Conservation (phyloP, 78 protist genomes). For the Blattamonas nauphoetae region DNA sequence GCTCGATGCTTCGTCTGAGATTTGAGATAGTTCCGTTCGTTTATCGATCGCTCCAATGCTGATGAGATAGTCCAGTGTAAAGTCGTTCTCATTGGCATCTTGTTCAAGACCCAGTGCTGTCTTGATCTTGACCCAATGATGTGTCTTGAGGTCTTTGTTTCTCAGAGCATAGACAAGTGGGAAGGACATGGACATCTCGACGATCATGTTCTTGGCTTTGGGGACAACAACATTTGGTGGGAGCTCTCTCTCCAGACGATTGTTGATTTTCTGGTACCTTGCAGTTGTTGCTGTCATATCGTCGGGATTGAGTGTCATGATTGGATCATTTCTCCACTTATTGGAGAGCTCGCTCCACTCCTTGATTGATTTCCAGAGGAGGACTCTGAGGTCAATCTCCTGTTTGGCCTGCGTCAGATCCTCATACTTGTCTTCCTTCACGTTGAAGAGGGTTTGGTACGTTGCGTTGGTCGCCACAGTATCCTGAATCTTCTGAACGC, state of each 20-base stretch:
- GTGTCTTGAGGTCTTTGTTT: slow-evolving; percentile 21
- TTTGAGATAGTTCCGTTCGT: not conserved
- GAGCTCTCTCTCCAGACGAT: not conserved
- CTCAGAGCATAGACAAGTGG: slow-evolving; percentile 33
- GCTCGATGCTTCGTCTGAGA: not conserved
- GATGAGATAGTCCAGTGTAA: not conserved
- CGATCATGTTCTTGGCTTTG: not conserved
- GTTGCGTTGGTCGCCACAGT: not conserved
- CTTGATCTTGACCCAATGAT: slow-evolving; percentile 42
- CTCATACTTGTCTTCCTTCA: not conserved
- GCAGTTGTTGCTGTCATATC: not conserved
- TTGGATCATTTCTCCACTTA: not conserved
- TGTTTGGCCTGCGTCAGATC: not conserved
- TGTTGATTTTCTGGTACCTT: not conserved
- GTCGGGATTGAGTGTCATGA: not conserved
- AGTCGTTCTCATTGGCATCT: not conserved
- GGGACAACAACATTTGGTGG: not conserved
- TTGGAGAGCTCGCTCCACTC: not conserved
- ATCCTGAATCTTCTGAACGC: not conserved
- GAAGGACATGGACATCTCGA: slow-evolving; percentile 12
- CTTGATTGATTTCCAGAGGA: not conserved
- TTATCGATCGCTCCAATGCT: not conserved
- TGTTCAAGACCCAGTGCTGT: slow-evolving; percentile 6
- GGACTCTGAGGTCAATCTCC: not conserved
- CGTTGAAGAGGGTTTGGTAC: slow-evolving; percentile 7